These are phyloP conservation scores for Leccinellum albellum DNA, from an alignment of 768 basidiomycete species.

Conservation along the genomic window DNA sequence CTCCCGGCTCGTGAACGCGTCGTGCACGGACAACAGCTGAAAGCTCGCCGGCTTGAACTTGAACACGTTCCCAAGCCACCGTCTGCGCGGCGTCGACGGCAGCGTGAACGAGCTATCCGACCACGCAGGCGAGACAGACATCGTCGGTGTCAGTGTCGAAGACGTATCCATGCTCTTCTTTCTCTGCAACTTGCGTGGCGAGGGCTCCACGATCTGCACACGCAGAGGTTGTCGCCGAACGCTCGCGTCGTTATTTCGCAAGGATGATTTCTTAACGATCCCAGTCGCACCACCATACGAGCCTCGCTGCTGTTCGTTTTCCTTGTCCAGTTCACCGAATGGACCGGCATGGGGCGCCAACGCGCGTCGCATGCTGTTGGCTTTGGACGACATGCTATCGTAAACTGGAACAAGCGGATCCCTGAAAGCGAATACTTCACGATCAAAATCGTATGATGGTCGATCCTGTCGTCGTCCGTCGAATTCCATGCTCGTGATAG, in stretches of 20 bases:
- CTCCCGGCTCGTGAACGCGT: constrained; percentile 61
- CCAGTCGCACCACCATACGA: constrained; percentile 4
- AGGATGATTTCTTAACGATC: constrained; percentile 43
- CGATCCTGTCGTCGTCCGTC: constrained; percentile 14
- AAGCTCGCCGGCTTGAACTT: constrained; percentile 70
- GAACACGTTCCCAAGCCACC: constrained; percentile 89
- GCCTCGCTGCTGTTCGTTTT: constrained; percentile 38
- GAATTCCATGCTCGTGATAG: constrained; percentile 18
- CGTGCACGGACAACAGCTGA: constrained; percentile 54
- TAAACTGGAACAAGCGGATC: constrained; percentile 32
- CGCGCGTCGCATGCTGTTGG: background rate
- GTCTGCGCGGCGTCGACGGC: constrained; percentile 48
- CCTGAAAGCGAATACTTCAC: constrained; percentile 24
- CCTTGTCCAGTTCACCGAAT: constrained; percentile 48
- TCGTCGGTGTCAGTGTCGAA: constrained; percentile 9
- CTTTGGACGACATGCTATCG: constrained; percentile 10
- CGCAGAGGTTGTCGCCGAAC: constrained; percentile 22
- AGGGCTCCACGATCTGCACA: constrained; percentile 56
- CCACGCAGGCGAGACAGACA: constrained; percentile 37
- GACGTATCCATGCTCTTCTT: constrained; percentile 18
- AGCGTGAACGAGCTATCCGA: constrained; percentile 45
- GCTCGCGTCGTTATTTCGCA: constrained; percentile 31
- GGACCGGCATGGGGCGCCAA: constrained; percentile 1
- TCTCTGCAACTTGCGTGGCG: constrained; percentile 35
- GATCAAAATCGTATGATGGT: constrained; percentile 1